Conservation (phyloP, 2,329 filamentous ascomycete species). For the Trichophyton mentagrophytes region DNA sequence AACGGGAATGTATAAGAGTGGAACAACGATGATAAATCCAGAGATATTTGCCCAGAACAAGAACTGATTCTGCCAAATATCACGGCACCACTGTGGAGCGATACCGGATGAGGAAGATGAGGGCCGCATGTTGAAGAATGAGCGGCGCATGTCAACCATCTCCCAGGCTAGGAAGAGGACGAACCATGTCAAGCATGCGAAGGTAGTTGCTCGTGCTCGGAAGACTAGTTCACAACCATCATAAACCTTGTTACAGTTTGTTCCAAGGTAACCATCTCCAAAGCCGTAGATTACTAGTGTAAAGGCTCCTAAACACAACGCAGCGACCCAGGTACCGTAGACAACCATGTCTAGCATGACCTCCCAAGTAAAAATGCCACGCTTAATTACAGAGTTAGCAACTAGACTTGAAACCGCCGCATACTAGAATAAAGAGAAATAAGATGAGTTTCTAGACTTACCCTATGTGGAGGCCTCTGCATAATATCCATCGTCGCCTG, state of each 20-base stretch:
- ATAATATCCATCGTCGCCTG: conserved; percentile 63
- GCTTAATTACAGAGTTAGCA: neutral
- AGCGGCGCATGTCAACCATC: conserved; percentile 58
- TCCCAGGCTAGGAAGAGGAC: conserved; percentile 70
- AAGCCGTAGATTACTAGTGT: conserved; percentile 50
- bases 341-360: conserved; percentile 67
- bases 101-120: conserved; percentile 14
- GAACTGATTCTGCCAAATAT: conserved; percentile 61
- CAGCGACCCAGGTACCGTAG: conserved; percentile 68
- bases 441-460: neutral
- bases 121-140: conserved; percentile 62
- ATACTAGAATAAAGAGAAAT: neutral
- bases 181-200: conserved; percentile 63
- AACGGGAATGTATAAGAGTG: conserved; percentile 54
- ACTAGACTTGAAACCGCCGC: neutral
- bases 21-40: conserved; percentile 46
- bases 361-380: conserved; percentile 63
- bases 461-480: conserved; percentile 60
- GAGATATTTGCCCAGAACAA: conserved; percentile 52
- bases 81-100: conserved; percentile 45
- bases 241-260: conserved; percentile 48
- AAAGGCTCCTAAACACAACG: conserved; percentile 51
- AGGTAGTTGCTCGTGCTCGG: conserved; percentile 59
- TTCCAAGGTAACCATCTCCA: conserved; percentile 47
- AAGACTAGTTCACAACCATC: conserved; percentile 50